Evolutionary conservation across 306 rosid genomes (phyloP).

Genomic region (Trifolium dubium): DNA sequence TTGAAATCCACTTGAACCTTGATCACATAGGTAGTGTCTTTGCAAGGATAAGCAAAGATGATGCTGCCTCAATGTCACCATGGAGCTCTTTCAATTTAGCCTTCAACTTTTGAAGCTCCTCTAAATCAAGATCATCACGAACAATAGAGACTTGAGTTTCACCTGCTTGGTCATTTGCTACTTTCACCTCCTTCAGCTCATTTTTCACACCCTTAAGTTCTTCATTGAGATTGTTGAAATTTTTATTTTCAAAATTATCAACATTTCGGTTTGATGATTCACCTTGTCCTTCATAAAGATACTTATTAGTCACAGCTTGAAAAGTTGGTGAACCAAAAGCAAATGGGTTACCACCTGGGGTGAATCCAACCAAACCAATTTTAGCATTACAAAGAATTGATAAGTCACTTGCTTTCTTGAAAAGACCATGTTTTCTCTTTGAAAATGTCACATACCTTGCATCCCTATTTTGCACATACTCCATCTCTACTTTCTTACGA

Average conservation of each 20-base stretch:
- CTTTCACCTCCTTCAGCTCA: not conserved
- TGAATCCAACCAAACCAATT: not conserved
- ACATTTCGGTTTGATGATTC: not conserved
- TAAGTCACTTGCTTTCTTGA: not conserved
- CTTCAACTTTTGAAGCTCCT: conserved; percentile 1
- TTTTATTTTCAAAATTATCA: not conserved
- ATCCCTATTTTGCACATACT: not conserved
- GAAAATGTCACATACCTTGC: not conserved
- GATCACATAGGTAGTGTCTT: not conserved
- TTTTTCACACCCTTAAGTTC: not conserved
- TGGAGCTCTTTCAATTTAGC: not conserved
- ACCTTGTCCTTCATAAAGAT: not conserved
- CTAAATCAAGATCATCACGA: not conserved
- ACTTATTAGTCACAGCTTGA: not conserved
- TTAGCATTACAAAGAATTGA: not conserved
- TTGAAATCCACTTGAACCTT: not conserved
- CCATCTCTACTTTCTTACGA: not conserved
- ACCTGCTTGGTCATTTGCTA: not conserved
- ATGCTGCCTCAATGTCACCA: not conserved
- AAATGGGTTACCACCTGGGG: not conserved
- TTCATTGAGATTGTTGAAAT: not conserved
- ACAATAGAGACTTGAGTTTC: too few relatives aligned
- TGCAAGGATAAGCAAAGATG: conserved; percentile 14
- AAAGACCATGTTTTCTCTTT: not conserved
- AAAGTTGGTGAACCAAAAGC: conserved; percentile 5